Percentiles rank a stretch among this genome's conserved stretches.
These are phyloP conservation scores for Thermothielavioides terrestris DNA, from an alignment of 495 filamentous ascomycete species.

Conservation along the genomic window DNA sequence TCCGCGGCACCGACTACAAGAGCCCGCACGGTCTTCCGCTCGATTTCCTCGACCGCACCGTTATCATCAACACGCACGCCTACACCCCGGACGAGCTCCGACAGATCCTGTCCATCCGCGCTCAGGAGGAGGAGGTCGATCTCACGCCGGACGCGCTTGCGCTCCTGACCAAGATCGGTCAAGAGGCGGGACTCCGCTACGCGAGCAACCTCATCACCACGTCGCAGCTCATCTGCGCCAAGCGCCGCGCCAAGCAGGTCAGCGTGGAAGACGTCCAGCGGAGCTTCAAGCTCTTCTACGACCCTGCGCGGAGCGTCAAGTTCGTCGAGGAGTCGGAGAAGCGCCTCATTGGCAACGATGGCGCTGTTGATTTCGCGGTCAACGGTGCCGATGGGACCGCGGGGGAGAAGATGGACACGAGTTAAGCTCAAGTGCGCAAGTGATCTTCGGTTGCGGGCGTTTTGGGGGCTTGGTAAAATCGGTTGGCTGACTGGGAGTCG, in stretches of 20 bases:
- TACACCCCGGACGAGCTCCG: conserved; percentile 79
- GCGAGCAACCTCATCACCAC: conserved; percentile 95
- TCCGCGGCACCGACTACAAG: conserved; percentile 85
- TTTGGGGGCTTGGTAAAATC: conserved; percentile 12
- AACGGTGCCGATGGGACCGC: conserved; percentile 23
- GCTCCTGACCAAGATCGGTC: conserved; percentile 87
- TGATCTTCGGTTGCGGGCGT: conserved; percentile 14
- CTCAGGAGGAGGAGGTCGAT: conserved; percentile 93
- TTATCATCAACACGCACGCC: conserved; percentile 92
- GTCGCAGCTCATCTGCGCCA: conserved; percentile 66
- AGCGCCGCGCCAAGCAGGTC: conserved; percentile 72
- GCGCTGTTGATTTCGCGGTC: conserved; percentile 61
- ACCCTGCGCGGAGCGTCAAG: conserved; percentile 75
- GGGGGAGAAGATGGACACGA: conserved; percentile 79
- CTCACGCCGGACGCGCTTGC: conserved; percentile 80
- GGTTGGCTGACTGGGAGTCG: conserved; percentile 4
- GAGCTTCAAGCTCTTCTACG: conserved; percentile 89
- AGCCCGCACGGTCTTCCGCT: conserved; percentile 89
- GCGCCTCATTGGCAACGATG: conserved; percentile 82
- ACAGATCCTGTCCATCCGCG: conserved; percentile 82
- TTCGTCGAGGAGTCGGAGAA: conserved; percentile 88
- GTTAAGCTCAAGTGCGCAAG: conserved; percentile 17
- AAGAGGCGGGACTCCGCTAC: conserved; percentile 86
- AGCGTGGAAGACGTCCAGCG: conserved; percentile 82
- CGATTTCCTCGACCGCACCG: conserved; percentile 91